Base-by-base conservation (phyloP, 352 stramenopile genomes). In the Aphanomyces euteiches region DNA sequence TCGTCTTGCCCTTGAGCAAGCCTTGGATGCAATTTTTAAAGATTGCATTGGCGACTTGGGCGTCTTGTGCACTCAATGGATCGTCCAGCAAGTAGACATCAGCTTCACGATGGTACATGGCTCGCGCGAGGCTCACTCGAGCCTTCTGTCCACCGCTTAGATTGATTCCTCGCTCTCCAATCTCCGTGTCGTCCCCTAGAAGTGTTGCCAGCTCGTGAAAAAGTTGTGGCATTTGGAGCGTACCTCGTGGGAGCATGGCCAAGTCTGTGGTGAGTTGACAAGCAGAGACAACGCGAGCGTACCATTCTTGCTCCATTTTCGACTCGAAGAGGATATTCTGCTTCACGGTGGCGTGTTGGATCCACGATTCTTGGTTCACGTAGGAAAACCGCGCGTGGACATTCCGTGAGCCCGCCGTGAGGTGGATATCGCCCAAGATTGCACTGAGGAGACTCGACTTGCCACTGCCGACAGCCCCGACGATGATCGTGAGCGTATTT, bases 1-100 rank as follows among this genome's bases (percentile, higher is more conserved):
- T 83, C 12, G 89, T 96, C 69, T 93, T 93, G 73, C 85, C 77
- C 74, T 91, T 78, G 19, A 90, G 76, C 19, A 96, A 78, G 47
- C 78, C 78, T 72, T 89, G 84, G 73, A 99, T 97, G 71, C 93
- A 98, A 53, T 98, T 73, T 7, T 88, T 76, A 72, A 99, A 99
- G 37, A 99, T 87, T 72, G 98, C 90, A 66, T 87, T 87, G 15
- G 89, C 96, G 6, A 99, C 96, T 74, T 99, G 94, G 56, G 89
- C 96, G 79, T 99, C 97, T 0, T 99, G 96, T 5, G 97, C 97
- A 28, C 87, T 93, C 17, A 99, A 76, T 41, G 96, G 89, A 74
- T 99, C 96, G 73, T 99, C 97, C 17, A 99, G 78, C 15, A 99
- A 68, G 76, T 97, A 98, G 48, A 99, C 87, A 66, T 99, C 95